Evolutionary conservation across 2,329 filamentous ascomycete species (phyloP), one percentile per base, ranked within the genome.

Genomic region (Lecanosticta acicola): DNA sequence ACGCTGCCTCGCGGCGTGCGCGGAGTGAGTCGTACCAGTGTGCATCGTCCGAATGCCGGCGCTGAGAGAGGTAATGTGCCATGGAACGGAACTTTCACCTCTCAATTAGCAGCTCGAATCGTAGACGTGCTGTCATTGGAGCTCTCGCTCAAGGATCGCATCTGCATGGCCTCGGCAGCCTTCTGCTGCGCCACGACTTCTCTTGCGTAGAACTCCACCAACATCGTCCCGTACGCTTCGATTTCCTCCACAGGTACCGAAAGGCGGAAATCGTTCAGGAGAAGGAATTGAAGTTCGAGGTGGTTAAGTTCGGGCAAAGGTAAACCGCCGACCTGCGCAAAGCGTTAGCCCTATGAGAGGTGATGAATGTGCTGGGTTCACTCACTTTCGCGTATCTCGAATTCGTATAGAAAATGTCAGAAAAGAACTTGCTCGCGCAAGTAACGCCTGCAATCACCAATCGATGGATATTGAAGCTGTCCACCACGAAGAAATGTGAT

Each of bases 391-490:
- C 93, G 67, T 98, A 98, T 81, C 93, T 81, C 45, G 93, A 97
- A 68, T 98, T 98, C 8, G 93, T 98, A 66, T 97, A 98, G 61
- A 98, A 98, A 33, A 97, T 91, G 70, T 98, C 81, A 3, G 91
- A 97, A 70, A 98, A 98, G 76, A 97, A 98, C 69, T 98, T 98
- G 79, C 91, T 97, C 3, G 93, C 90, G 68, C 93, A 97, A 2
- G 93, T 98, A 36, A 98, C 93, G 29, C 91, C 93, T 2, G 93
- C 88, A 64, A 98, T 98, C 44, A 97, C 90, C 45, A 98, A 74
- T 45, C 93, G 83, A 65, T 98, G 93, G 54, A 98, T 97, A 69
- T 98, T 98, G 73, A 93, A 98, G 70, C 93, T 97, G 70, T 98
- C 93, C 9, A 97, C 93, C 33, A 97, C 91, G 64, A 98, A 97